Evolutionary conservation across 2,329 filamentous ascomycete genomes (phyloP).

Genomic region (Talaromyces rugulosus): DNA sequence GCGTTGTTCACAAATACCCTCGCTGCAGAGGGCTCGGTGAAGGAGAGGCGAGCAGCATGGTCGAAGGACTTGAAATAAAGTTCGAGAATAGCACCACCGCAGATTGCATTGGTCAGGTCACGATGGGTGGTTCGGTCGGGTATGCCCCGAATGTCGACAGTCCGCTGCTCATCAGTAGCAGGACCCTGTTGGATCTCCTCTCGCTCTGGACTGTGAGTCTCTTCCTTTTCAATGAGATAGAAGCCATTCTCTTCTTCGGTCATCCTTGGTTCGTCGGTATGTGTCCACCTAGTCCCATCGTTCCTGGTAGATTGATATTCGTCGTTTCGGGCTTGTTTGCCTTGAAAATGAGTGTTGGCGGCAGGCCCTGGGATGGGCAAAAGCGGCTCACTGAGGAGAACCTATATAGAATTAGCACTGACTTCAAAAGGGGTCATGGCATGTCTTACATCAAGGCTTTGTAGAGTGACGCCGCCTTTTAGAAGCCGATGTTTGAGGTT

Average conservation of each 20-base stretch:
- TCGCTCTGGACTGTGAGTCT: constrained; percentile 15
- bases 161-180: constrained; percentile 22
- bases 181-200: constrained; percentile 17
- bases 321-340: background rate
- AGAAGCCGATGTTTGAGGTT: constrained; percentile 47
- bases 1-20: constrained; percentile 61
- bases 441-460: constrained; percentile 44
- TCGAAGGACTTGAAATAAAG: constrained; percentile 60
- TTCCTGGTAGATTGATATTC: background rate
- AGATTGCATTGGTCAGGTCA: constrained; percentile 62
- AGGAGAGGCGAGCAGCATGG: constrained; percentile 63
- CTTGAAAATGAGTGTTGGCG: background rate
- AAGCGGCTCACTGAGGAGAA: background rate
- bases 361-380: background rate
- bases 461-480: constrained; percentile 46
- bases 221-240: constrained; percentile 23
- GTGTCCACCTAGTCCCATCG: background rate
- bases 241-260: constrained; percentile 21
- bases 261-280: background rate
- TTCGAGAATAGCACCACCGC: constrained; percentile 68
- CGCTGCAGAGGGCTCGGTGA: constrained; percentile 62
- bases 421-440: background rate
- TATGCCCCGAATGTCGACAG: constrained; percentile 59
- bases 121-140: constrained; percentile 59
- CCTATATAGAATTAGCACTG: background rate